Evolutionary conservation across 225 moss, liverwort and hornwort species (phyloP), one percentile per base, ranked within the genome.

Genomic region (Thuidium tamariscinum): DNA sequence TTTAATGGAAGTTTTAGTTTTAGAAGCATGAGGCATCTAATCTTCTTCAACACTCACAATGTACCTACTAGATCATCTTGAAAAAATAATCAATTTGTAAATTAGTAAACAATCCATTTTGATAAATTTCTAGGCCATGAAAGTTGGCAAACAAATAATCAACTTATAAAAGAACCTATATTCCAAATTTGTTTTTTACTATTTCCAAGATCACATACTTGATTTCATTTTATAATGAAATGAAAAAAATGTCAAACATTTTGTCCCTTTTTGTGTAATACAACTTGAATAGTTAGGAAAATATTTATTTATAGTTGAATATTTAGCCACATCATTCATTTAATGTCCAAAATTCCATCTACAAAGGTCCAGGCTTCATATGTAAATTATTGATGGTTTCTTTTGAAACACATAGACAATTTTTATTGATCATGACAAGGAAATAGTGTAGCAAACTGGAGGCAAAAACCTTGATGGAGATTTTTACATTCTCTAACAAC

Each of bases 241-340:
- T 44, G n/a, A 5, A 27, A 41, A 4, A 39, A 27, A 27, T 1
- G 4, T 3, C 9, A 9, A 70, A 70, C 16, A 27, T 42, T 42
- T 27, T 26, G 15, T 27, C 1, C 8, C 9, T 2, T 69, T 9
- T 4, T 42, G 0, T n/a, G n/a, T n/a, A n/a, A n/a, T 42, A 70
- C 0, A 70, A 48, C 0, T 32, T 48, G 5, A 11, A 11, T 0
- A 19, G 0, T 11, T 4, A 4, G 2, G 2, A 73, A 1, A 73
- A 11, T 11, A 1, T 73, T 48, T 48, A 7, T 32, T 19, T 48
- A 20, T 7, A 0, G 6, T n/a, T 1, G 1, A 48, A 48, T 6
- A 46, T 2, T 29, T 16, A 46, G 30, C 6, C 17, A 46, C 11
- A 46, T 30, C 46, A 72, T 72, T 72, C 30, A 17, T 44, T 46